phyloP scores from a whole-genome alignment of 2,329 filamentous ascomycete genomes.

The Fusarium tuaranense region DNA sequence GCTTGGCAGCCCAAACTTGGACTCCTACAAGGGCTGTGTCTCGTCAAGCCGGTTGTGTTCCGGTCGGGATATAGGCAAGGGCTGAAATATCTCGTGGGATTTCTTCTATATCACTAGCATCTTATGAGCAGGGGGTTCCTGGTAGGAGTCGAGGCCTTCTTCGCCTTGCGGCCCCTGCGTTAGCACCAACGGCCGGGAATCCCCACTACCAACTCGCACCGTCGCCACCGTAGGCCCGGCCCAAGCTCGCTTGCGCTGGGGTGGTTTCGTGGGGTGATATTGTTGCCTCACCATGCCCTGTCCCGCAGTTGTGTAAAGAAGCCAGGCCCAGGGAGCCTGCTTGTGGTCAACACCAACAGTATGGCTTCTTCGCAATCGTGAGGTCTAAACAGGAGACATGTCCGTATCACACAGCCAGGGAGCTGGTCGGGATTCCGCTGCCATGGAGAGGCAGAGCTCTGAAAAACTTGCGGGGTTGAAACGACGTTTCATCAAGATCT shows the following conservation, averaged over 20 bases:
- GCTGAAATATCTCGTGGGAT: slow-evolving; percentile 10
- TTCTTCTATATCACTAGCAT: slow-evolving; percentile 37
- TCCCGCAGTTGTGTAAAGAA: slow-evolving; percentile 30
- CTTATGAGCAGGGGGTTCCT: slow-evolving; percentile 30
- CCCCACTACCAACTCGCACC: slow-evolving; percentile 40
- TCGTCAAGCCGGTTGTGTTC: slow-evolving; percentile 24
- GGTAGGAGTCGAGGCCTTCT: slow-evolving; percentile 27
- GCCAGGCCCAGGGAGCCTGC: slow-evolving; percentile 5
- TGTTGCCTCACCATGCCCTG: slow-evolving; percentile 38
- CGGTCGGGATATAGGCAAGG: slow-evolving; percentile 28
- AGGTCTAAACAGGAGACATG: slow-evolving; percentile 17
- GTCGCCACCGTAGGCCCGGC: slow-evolving; percentile 40
- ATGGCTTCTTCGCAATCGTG: slow-evolving; percentile 19
- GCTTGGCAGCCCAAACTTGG: slow-evolving; percentile 19
- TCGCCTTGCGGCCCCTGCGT: slow-evolving; percentile 39
- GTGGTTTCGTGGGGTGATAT: slow-evolving; percentile 44
- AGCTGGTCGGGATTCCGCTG: slow-evolving; percentile 16
- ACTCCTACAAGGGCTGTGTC: slow-evolving; percentile 18
- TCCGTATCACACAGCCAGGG: slow-evolving; percentile 18
- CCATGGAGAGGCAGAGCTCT: slow-evolving; percentile 5
- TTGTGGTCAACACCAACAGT: slow-evolving; percentile 11
- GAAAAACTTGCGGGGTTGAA: slow-evolving; percentile 30
- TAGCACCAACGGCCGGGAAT: slow-evolving; percentile 38
- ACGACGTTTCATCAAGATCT: slow-evolving; percentile 23
- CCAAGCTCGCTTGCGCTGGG: slow-evolving; percentile 39